Conservation (phyloP, 352 stramenopile genomes). For the Phytophthora idaei region DNA sequence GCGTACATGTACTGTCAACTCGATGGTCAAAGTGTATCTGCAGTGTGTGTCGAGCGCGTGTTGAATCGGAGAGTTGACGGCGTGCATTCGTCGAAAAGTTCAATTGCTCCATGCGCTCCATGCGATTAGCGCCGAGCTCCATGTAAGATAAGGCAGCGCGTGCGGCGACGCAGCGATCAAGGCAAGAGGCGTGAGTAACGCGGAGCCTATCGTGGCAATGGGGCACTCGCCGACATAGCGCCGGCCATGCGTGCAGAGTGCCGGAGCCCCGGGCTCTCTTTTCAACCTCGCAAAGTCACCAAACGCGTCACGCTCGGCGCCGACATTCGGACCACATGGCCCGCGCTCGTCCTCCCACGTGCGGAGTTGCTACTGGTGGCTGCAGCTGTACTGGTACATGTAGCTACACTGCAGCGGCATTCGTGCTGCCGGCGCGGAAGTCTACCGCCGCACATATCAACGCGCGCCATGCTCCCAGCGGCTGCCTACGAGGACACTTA, state of each 20-base stretch:
- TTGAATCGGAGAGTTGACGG: constrained; percentile 19
- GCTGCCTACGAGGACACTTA: constrained; percentile 9
- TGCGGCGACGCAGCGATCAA: constrained; percentile 22
- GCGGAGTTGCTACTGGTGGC: constrained; percentile 2
- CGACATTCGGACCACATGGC: constrained; percentile 22
- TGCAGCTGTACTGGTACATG: neutral
- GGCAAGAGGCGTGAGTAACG: constrained; percentile 33
- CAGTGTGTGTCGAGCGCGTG: constrained; percentile 10
- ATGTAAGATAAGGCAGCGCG: constrained; percentile 8
- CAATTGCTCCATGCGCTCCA: neutral
- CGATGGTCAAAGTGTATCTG: constrained; percentile 1
- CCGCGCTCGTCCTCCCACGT: constrained; percentile 24
- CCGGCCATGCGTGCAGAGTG: constrained; percentile 15
- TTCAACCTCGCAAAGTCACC: constrained; percentile 9
- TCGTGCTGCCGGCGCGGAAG: too few species aligned
- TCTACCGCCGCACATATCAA: neutral
- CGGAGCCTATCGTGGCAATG: constrained; percentile 36
- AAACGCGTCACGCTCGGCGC: constrained; percentile 4
- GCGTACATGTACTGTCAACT: constrained; percentile 10
- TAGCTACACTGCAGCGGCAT: neutral
- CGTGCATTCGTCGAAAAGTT: constrained; percentile 13
- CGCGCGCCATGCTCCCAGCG: neutral
- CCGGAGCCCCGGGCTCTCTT: constrained; percentile 16
- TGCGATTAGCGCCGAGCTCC: neutral
- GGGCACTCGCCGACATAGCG: constrained; percentile 33